A percentile compares a stretch with the other conserved stretches of the same genome.
Conservation (phyloP, 139 green algal species). For the Chlorella ohadii region DNA sequence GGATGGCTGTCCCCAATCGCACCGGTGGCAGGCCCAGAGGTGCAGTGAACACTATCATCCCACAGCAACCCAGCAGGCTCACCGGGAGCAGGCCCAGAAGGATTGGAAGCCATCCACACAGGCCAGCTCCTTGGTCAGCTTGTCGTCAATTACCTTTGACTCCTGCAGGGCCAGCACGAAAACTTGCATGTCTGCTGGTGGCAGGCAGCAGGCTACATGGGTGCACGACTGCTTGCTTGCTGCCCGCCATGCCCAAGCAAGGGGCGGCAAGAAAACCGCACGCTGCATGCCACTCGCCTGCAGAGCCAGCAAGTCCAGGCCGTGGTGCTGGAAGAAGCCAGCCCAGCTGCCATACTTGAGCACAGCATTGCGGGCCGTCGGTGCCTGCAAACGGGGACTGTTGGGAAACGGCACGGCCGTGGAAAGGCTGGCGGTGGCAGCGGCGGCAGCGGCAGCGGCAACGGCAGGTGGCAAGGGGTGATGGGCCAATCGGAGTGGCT, state of each 20-base stretch:
- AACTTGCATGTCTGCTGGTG: no score
- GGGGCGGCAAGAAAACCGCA: no score
- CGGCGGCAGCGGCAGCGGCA: not conserved
- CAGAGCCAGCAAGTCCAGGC: conserved; percentile 61
- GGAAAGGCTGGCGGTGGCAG: not conserved
- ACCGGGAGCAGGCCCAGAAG: conserved; percentile 31
- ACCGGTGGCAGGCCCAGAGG: no score
- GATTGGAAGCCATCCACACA: conserved; percentile 73
- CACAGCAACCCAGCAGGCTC: not conserved
- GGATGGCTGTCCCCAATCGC: no score
- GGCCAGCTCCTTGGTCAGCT: conserved; percentile 71
- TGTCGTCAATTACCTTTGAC: conserved; percentile 67
- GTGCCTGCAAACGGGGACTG: conserved; percentile 31
- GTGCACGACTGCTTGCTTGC: no score
- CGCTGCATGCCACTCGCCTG: no score
- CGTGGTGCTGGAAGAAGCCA: conserved; percentile 55
- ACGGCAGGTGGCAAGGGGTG: not conserved
- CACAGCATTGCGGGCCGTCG: conserved; percentile 63
- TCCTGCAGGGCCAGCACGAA: conserved; percentile 61
- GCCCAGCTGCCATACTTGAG: conserved; percentile 55
- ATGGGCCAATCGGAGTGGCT: not conserved
- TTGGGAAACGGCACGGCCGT: no score
- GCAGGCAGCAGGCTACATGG: no score
- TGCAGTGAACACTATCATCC: no score
- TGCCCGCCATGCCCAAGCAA: no score